Conservation (phyloP, 2,329 filamentous ascomycete species). For the Phaeosphaeria sp. region DNA sequence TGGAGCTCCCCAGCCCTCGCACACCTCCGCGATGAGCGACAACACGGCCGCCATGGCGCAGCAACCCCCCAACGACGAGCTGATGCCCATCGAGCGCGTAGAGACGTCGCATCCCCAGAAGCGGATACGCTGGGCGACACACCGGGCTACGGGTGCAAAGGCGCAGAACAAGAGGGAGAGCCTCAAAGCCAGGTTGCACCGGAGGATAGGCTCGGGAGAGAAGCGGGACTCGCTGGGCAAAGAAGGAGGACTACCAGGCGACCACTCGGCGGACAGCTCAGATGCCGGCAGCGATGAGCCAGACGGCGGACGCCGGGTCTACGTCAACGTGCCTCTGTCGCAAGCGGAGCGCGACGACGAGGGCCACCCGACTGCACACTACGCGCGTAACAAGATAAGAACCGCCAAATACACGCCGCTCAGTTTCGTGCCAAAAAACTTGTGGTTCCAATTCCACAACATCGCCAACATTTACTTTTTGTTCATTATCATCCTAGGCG, state of each 20-base stretch:
- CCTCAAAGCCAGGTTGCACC: constrained; percentile 77
- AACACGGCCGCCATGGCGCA: constrained; percentile 22
- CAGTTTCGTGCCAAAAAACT: constrained; percentile 93
- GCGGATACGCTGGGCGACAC: constrained; percentile 94
- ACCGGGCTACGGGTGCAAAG: constrained; percentile 77
- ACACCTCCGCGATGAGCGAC: constrained; percentile 20
- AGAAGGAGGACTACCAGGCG: constrained; percentile 46
- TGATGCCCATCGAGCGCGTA: constrained; percentile 47
- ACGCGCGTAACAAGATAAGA: constrained; percentile 92
- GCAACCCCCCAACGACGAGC: constrained; percentile 15
- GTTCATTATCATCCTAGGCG: constrained; percentile 91
- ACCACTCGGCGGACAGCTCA: constrained; percentile 51
- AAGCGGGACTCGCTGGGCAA: constrained; percentile 60
- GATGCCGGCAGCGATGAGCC: constrained; percentile 49
- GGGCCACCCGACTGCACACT: constrained; percentile 73
- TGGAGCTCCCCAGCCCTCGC: constrained; percentile 31
- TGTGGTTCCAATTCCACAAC: constrained; percentile 98
- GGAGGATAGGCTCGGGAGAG: constrained; percentile 66
- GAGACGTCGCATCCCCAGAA: constrained; percentile 70
- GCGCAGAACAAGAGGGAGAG: constrained; percentile 81
- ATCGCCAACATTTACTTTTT: constrained; percentile 98
- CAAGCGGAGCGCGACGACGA: constrained; percentile 78
- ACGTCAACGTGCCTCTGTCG: constrained; percentile 86
- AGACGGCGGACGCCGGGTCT: constrained; percentile 64
- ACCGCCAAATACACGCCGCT: constrained; percentile 97